Conservation (phyloP, 306 rosid genomes). For the Morella rubra region DNA sequence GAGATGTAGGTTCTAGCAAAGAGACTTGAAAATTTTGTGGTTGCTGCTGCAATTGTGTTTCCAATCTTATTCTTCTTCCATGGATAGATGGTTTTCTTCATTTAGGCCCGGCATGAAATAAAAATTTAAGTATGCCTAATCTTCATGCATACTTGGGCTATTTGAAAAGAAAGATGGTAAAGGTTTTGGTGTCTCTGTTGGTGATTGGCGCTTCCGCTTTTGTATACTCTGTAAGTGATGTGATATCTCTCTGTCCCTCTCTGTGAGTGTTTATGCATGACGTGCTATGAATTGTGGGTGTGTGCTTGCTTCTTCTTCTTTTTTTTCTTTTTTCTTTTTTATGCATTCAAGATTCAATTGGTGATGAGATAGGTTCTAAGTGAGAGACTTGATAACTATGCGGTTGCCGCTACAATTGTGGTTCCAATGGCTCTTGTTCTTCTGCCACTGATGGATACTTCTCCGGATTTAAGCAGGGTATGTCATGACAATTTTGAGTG, state of each 20-base stretch:
- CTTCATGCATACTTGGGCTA: too few relatives aligned
- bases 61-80: too few relatives aligned
- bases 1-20: too few relatives aligned
- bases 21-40: too few relatives aligned
- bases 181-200: not conserved
- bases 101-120: too few relatives aligned
- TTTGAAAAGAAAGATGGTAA: too few relatives aligned
- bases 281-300: too few relatives aligned
- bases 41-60: too few relatives aligned
- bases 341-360: not conserved
- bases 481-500: not conserved
- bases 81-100: too few relatives aligned
- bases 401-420: not conserved
- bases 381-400: not conserved
- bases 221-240: not conserved
- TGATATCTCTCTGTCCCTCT: not conserved
- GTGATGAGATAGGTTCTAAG: not conserved
- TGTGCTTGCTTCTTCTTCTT: not conserved
- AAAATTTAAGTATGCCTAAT: too few relatives aligned
- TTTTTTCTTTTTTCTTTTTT: too few relatives aligned
- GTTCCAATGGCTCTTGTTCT: not conserved
- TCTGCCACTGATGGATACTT: not conserved
- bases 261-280: not conserved
- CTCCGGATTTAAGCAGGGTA: not conserved
- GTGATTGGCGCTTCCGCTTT: not conserved